Percentiles rank a stretch among this genome's conserved stretches.
Conservation (phyloP, 495 filamentous ascomycete species). For the Penicillium cosmopolitanum region DNA sequence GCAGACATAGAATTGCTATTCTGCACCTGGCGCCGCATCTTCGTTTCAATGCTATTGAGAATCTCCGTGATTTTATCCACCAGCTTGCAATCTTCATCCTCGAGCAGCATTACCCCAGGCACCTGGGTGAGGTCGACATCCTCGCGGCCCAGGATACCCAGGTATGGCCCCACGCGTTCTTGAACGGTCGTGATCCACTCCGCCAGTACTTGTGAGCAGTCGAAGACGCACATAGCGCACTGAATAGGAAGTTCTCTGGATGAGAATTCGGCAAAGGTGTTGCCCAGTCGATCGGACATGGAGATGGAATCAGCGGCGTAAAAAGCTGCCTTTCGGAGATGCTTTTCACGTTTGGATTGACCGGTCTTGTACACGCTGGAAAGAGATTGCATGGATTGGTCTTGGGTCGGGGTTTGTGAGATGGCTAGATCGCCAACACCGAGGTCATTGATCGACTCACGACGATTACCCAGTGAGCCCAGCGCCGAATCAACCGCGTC, state of each 20-base stretch:
- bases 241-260: conserved; percentile 91
- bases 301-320: conserved; percentile 92
- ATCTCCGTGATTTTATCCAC: conserved; percentile 84
- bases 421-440: conserved; percentile 48
- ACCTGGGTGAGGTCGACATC: conserved; percentile 76
- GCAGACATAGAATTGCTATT: conserved; percentile 50
- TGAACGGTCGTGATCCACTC: conserved; percentile 97
- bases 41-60: conserved; percentile 74
- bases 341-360: conserved; percentile 74
- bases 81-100: conserved; percentile 89
- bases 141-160: conserved; percentile 85
- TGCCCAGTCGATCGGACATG: conserved; percentile 85
- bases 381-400: conserved; percentile 39
- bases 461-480: conserved; percentile 29
- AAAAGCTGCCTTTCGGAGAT: conserved; percentile 90
- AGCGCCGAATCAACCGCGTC: conserved; percentile 40
- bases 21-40: conserved; percentile 66
- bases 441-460: conserved; percentile 45
- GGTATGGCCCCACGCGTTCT: conserved; percentile 85
- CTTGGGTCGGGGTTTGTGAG: conserved; percentile 46
- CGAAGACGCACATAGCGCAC: conserved; percentile 90
- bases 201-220: conserved; percentile 95
- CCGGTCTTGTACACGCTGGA: conserved; percentile 38
- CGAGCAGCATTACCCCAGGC: conserved; percentile 84
- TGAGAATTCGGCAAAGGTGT: conserved; percentile 83